These are phyloP conservation scores for Nidularia pulvinata DNA, from an alignment of 768 basidiomycete species.

Conservation along the genomic window DNA sequence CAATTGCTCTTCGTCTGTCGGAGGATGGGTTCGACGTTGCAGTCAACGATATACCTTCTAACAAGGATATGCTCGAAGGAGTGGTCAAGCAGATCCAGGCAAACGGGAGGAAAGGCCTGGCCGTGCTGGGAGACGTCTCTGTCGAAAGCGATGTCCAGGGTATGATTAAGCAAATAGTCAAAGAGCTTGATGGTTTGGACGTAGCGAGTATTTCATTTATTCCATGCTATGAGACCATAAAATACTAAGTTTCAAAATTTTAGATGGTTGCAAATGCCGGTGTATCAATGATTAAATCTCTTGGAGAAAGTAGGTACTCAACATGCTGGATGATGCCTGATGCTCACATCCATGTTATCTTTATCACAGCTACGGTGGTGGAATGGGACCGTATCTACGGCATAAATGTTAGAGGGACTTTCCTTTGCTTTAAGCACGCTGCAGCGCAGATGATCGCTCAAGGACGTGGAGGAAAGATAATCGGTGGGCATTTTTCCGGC, in stretches of 20 bases:
- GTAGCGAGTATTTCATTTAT: slow-evolving; percentile 8
- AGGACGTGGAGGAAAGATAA: neutral
- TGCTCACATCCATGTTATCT: too few species aligned
- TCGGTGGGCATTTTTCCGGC: neutral
- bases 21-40: slow-evolving; percentile 39
- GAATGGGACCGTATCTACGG: neutral
- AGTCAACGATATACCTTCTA: slow-evolving; percentile 30
- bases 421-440: neutral
- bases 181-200: slow-evolving; percentile 12
- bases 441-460: neutral
- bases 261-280: slow-evolving; percentile 2
- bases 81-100: slow-evolving; percentile 7
- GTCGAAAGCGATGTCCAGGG: slow-evolving; percentile 11
- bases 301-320: too few species aligned
- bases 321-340: too few species aligned
- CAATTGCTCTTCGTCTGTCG: slow-evolving; percentile 43
- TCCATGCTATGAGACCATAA: too few species aligned
- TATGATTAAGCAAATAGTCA: slow-evolving; percentile 9
- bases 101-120: slow-evolving; percentile 6
- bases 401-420: neutral
- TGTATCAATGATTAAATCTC: neutral
- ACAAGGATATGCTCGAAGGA: slow-evolving; percentile 5
- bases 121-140: slow-evolving; percentile 11
- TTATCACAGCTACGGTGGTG: neutral
- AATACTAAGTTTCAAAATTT: too few species aligned